Evolutionary conservation across 306 rosid species (phyloP).

Genomic region (Cercis canadensis): DNA sequence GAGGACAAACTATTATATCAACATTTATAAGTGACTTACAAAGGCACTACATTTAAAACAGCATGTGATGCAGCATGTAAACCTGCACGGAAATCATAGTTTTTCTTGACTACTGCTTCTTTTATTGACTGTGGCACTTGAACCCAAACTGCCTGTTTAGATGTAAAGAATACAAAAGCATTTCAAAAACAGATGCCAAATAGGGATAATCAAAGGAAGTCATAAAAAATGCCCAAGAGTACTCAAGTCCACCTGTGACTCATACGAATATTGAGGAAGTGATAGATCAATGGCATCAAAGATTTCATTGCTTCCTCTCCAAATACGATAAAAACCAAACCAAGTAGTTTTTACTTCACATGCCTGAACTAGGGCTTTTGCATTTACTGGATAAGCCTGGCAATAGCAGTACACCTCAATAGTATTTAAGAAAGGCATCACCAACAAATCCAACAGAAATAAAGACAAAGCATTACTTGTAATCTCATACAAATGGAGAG

Average conservation of each 20-base stretch:
- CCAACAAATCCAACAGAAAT: slow-evolving; percentile 21
- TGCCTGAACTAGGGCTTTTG: slow-evolving; percentile 69
- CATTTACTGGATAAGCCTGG: slow-evolving; percentile 77
- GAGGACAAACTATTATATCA: slow-evolving; percentile 24
- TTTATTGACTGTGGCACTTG: slow-evolving; percentile 76
- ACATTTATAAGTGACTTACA: slow-evolving; percentile 62
- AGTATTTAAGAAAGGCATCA: slow-evolving; percentile 7
- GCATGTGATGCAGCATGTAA: slow-evolving; percentile 99
- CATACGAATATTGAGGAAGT: slow-evolving; percentile 77
- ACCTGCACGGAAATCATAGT: slow-evolving; percentile 87
- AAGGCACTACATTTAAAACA: slow-evolving; percentile 82
- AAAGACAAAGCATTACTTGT: slow-evolving; percentile 1
- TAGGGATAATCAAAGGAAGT: slow-evolving; percentile 23
- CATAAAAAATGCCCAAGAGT: neutral
- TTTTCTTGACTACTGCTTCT: slow-evolving; percentile 56
- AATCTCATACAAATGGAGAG: slow-evolving; percentile 26
- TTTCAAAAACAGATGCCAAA: slow-evolving; percentile 29
- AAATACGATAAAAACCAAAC: slow-evolving; percentile 82
- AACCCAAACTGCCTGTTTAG: slow-evolving; percentile 87
- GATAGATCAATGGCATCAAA: slow-evolving; percentile 70
- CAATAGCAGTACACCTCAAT: slow-evolving; percentile 14
- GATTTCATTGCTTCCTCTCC: slow-evolving; percentile 68
- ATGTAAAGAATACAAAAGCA: slow-evolving; percentile 27
- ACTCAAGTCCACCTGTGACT: slow-evolving; percentile 68
- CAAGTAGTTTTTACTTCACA: slow-evolving; percentile 86